A percentile compares a stretch with the other conserved stretches of the same genome.
These are phyloP conservation scores for Acanthamoeba pearcei DNA, from an alignment of 208 protist genomes.

Conservation along the genomic window DNA sequence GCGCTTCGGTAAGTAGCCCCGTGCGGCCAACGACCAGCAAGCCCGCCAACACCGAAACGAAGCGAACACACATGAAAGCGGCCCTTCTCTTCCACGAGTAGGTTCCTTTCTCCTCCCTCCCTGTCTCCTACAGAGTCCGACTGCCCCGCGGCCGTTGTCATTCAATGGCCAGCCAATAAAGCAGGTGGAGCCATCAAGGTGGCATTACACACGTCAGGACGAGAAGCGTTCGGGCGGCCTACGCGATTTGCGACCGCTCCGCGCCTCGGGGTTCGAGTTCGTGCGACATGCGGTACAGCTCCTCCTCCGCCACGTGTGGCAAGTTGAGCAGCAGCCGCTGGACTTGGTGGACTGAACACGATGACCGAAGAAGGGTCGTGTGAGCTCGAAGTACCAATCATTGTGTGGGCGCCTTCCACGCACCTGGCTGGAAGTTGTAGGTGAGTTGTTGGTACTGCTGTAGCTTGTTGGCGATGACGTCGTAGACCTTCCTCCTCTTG, in stretches of 20 bases:
- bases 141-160: no score
- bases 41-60: no score
- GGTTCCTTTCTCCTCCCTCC: neutral
- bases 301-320: slow-evolving; percentile 14
- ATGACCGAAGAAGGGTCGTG: neutral
- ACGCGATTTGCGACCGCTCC: neutral
- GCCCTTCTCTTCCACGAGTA: neutral
- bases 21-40: neutral
- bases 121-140: no score
- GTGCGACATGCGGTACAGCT: slow-evolving; percentile 29
- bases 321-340: slow-evolving; percentile 22
- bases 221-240: no score
- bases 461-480: slow-evolving; percentile 69
- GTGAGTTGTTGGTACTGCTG: slow-evolving; percentile 71
- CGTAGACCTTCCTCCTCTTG: slow-evolving; percentile 73
- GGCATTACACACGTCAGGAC: neutral
- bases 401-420: neutral
- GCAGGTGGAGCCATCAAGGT: no score
- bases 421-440: slow-evolving; percentile 39
- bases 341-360: slow-evolving; percentile 17
- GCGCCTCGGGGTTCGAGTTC: neutral
- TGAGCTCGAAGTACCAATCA: neutral
- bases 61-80: no score
- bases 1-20: slow-evolving; percentile 6
- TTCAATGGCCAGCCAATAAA: neutral